Percentiles rank a stretch among this genome's conserved stretches.
Conservation (phyloP, 225 moss, liverwort and hornwort species). For the Polytrichum formosum region DNA sequence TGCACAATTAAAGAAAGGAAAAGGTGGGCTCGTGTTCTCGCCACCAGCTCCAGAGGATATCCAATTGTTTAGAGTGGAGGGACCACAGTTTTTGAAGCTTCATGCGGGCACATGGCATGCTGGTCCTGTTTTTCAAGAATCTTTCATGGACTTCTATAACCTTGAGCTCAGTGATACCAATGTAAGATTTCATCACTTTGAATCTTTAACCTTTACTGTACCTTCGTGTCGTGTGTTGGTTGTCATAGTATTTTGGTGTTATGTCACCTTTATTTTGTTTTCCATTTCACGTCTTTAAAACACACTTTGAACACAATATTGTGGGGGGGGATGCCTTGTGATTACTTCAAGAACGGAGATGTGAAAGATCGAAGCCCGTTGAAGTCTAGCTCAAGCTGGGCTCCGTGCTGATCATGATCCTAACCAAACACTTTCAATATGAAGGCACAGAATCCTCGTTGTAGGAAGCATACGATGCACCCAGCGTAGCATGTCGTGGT, state of each 20-base stretch:
- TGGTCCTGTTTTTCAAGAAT: constrained; percentile 69
- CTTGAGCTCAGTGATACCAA: constrained; percentile 85
- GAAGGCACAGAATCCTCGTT: constrained; percentile 31
- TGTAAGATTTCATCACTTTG: constrained; percentile 40
- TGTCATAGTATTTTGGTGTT: no score
- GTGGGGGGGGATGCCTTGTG: constrained; percentile 37
- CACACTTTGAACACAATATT: not conserved
- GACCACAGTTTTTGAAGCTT: constrained; percentile 74
- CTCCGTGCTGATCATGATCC: constrained; percentile 57
- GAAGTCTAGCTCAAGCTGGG: constrained; percentile 52
- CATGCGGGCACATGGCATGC: constrained; percentile 91
- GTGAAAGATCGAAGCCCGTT: constrained; percentile 36
- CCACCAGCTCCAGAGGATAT: constrained; percentile 70
- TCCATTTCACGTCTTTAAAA: not conserved
- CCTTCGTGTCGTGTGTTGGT: no score
- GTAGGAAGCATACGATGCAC: not conserved
- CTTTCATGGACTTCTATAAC: constrained; percentile 83
- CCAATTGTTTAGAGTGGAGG: constrained; percentile 68
- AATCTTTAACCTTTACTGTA: no score
- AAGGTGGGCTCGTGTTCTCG: constrained; percentile 50
- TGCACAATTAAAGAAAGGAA: constrained; percentile 27
- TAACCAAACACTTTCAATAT: constrained; percentile 41
- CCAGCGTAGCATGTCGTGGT: not conserved
- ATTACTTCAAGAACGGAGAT: constrained; percentile 59
- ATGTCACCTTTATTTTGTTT: no score